phyloP scores from a whole-genome alignment of 2,329 filamentous ascomycete genomes.

The Cladosporium cucumerinum region DNA sequence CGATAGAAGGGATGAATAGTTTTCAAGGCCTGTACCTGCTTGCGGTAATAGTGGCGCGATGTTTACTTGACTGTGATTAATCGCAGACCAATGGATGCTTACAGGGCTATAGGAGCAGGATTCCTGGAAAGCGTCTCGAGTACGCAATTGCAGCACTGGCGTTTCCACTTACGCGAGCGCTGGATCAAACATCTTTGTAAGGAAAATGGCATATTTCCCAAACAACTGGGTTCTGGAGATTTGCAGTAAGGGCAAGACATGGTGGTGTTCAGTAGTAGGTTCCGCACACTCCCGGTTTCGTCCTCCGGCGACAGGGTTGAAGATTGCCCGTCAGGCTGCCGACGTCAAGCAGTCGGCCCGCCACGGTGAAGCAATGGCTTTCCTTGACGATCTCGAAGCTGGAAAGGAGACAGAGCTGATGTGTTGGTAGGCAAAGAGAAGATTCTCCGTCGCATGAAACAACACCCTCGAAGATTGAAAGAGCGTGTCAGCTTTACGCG shows the following conservation, averaged over 20 bases:
- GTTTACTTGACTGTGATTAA: background rate
- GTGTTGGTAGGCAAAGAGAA: background rate
- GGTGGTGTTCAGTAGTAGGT: background rate
- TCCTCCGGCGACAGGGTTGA: background rate
- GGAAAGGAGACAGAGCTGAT: background rate
- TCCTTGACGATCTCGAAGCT: background rate
- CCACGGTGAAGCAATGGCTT: background rate
- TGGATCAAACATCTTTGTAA: background rate
- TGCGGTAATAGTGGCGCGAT: background rate
- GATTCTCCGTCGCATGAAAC: background rate
- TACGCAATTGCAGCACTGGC: no score
- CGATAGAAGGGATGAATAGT: background rate
- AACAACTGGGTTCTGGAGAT: background rate
- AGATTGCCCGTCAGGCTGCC: background rate
- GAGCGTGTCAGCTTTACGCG: background rate
- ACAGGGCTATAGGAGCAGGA: background rate
- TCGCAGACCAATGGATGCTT: background rate
- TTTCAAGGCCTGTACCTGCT: background rate
- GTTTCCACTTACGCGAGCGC: background rate
- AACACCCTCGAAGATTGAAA: no score
- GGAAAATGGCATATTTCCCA: background rate
- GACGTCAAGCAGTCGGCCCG: background rate
- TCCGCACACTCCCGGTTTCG: background rate
- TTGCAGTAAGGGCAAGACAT: background rate
- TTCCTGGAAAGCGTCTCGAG: background rate